Conservation (phyloP, 2,329 filamentous ascomycete genomes). For the Chaetomium sp. region DNA sequence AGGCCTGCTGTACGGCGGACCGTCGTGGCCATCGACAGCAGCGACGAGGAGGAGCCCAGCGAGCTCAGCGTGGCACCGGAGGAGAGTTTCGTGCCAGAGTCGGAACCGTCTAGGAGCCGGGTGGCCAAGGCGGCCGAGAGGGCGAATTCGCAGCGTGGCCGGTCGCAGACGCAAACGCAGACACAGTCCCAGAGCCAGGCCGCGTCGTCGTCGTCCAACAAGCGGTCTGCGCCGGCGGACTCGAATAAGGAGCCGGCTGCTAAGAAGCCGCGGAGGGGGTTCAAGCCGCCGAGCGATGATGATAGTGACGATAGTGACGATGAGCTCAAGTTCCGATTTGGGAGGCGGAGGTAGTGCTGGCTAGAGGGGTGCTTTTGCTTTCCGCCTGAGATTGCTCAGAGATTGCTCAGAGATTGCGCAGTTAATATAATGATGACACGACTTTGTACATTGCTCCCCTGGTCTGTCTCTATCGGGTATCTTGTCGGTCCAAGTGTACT, state of each 20-base stretch:
- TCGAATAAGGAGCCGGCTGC: slow-evolving; percentile 41
- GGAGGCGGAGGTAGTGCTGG: slow-evolving; percentile 47
- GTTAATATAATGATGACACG: slow-evolving; percentile 8
- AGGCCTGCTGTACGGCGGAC: slow-evolving; percentile 25
- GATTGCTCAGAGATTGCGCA: slow-evolving; percentile 5
- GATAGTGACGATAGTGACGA: slow-evolving; percentile 52
- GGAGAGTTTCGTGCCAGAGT: slow-evolving; percentile 29
- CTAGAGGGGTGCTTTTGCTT: background rate
- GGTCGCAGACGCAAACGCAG: slow-evolving; percentile 35
- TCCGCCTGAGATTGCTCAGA: background rate
- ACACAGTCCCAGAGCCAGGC: slow-evolving; percentile 35
- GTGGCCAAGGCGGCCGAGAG: slow-evolving; percentile 40
- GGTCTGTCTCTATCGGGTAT: slow-evolving; percentile 27
- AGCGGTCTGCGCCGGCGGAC: slow-evolving; percentile 40
- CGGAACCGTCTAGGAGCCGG: slow-evolving; percentile 38
- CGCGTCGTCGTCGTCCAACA: slow-evolving; percentile 29
- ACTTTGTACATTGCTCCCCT: background rate
- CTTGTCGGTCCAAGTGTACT: slow-evolving; percentile 16
- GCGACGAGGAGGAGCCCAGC: slow-evolving; percentile 39
- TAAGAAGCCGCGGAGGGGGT: slow-evolving; percentile 40
- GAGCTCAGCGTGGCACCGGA: slow-evolving; percentile 23
- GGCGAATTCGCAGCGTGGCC: slow-evolving; percentile 33
- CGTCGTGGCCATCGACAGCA: slow-evolving; percentile 42
- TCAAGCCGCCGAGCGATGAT: slow-evolving; percentile 24
- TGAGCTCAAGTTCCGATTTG: slow-evolving; percentile 59